Evolutionary conservation across 1,139 yeast species (phyloP).

Genomic region (Saccharomycopsis phalli): DNA sequence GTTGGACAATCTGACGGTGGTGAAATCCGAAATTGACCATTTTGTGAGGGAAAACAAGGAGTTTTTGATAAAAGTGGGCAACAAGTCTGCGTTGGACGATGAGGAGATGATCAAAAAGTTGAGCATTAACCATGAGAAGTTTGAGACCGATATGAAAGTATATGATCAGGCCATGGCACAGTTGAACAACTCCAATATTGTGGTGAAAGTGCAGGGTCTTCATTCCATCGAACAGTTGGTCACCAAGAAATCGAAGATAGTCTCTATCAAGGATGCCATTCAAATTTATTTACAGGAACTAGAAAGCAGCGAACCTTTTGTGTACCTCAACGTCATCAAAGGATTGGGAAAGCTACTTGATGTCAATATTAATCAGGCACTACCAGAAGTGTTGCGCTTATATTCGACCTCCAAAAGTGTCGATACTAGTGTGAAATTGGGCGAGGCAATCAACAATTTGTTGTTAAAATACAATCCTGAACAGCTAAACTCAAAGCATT

Average conservation of each 20-base stretch:
- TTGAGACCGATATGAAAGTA: constrained; percentile 28
- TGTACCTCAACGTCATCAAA: constrained; percentile 75
- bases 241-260: constrained; percentile 35
- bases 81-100: constrained; percentile 16
- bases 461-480: constrained; percentile 38
- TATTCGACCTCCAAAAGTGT: constrained; percentile 23
- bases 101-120: constrained; percentile 19
- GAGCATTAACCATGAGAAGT: constrained; percentile 9
- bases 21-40: constrained; percentile 6
- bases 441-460: constrained; percentile 67
- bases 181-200: constrained; percentile 67
- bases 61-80: constrained; percentile 17
- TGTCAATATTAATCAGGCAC: constrained; percentile 33
- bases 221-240: constrained; percentile 54
- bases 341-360: constrained; percentile 57
- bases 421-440: constrained; percentile 66
- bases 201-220: constrained; percentile 82
- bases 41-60: constrained; percentile 21
- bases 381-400: constrained; percentile 40
- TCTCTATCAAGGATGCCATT: constrained; percentile 43
- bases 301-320: constrained; percentile 75
- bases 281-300: constrained; percentile 58
- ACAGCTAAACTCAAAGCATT: constrained; percentile 4
- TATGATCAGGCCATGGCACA: constrained; percentile 52
- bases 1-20: constrained; percentile 25